Conservation (phyloP, 805 yeast species). For the Ogataea ganodermae region DNA sequence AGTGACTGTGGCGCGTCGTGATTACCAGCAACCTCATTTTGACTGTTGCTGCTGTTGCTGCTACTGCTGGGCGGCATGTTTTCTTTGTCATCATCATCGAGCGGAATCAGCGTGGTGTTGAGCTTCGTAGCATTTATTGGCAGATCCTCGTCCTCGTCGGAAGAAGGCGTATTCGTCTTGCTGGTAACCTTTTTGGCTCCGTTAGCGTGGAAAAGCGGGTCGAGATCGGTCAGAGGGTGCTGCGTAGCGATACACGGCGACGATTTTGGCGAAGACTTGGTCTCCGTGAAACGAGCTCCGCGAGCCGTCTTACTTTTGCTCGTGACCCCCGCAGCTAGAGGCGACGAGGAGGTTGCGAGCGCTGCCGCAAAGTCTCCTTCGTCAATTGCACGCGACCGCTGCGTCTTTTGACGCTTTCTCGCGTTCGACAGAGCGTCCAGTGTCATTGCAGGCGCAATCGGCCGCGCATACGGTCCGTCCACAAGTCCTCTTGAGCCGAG, state of each 20-base stretch:
- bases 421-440: constrained; percentile 9
- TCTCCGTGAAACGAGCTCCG: background rate
- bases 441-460: constrained; percentile 6
- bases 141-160: constrained; percentile 30
- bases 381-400: constrained; percentile 10
- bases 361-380: constrained; percentile 11
- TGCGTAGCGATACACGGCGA: constrained; percentile 17
- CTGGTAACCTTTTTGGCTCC: background rate
- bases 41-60: constrained; percentile 5
- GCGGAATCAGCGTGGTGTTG: constrained; percentile 53
- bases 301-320: constrained; percentile 11
- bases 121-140: constrained; percentile 50
- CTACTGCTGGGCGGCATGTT: constrained; percentile 25
- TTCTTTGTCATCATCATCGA: constrained; percentile 45
- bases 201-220: constrained; percentile 25
- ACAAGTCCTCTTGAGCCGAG: constrained; percentile 36
- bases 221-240: constrained; percentile 30
- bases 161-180: constrained; percentile 9
- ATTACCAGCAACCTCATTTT: background rate
- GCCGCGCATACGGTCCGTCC: constrained; percentile 32
- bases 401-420: constrained; percentile 17
- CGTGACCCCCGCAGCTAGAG: constrained; percentile 12
- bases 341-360: constrained; percentile 14
- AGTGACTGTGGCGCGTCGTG: constrained; percentile 24
- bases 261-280: constrained; percentile 7